Evolutionary conservation across 1,139 yeast species (phyloP), one percentile per base, ranked within the genome.

Genomic region (Magnusiomyces ingens): DNA sequence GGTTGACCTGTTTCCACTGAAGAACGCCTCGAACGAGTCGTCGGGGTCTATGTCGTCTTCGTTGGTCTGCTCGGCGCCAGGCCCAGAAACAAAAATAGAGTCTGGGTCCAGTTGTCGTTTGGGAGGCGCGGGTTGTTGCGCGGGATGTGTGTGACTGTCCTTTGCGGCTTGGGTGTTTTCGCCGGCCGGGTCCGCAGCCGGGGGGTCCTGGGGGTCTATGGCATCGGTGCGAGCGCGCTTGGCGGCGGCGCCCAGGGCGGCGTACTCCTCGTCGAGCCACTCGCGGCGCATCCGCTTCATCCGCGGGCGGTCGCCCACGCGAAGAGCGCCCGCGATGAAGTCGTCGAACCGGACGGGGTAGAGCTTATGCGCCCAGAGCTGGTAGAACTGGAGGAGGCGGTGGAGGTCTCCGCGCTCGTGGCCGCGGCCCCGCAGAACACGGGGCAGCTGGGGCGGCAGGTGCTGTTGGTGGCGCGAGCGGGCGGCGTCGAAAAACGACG

Each of bases 281-380:
- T 57, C 59, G 13, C 59, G 53, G n/a, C 74, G 57, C 46, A 59
- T 60, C 15, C 54, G 59, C 42, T 62, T 59, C 55, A 72, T 57
- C 2, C n/a, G 59, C 54, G 21, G 60, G 59, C 18, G 58, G 58
- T 22, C 1, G 64, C 67, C 35, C 56, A 55, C 35, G 64, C 61
- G n/a, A 67, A 61, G 48, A 71, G 60, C 45, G 21, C 22, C 22
- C 22, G 60, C 54, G 4, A 72, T 57, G 55, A 80, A 84, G 64
- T 87, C 95, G 53, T 74, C 72, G 59, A 88, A 86, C 56, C 78
- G 82, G 1, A 94, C 89, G 67, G 96, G 94, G 61, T 79, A 87
- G 52, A 87, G 64, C 3, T 82, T 79, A 66, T 88, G 95, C 35
- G 90, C 90, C 95, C 95, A 88, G 35, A 87, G 67, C 67, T 87